Evolutionary conservation across 805 yeast genomes (phyloP).

Genomic region (Zygosaccharomyces siamensis): DNA sequence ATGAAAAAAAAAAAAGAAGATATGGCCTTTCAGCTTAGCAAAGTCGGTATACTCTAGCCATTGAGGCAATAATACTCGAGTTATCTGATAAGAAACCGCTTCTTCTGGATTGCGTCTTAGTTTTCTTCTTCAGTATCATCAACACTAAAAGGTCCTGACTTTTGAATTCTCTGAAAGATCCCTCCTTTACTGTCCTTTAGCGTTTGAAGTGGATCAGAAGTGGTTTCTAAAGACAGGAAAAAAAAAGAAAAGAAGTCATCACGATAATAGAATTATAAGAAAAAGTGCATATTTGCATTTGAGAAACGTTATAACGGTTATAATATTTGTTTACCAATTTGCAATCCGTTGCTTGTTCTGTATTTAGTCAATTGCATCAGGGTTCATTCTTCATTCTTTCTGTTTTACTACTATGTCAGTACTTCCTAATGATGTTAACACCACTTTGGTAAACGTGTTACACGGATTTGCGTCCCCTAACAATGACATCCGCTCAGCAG

Average conservation of each 20-base stretch:
- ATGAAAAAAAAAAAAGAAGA: no score
- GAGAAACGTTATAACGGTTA: background rate
- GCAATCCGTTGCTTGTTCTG: background rate
- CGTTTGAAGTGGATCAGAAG: background rate
- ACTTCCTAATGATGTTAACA: constrained; percentile 57
- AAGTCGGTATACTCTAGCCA: no score
- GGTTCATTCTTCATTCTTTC: no score
- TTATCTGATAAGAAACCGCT: background rate
- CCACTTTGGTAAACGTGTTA: constrained; percentile 51
- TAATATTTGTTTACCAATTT: background rate
- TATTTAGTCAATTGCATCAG: background rate
- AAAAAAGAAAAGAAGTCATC: background rate
- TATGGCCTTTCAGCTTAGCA: no score
- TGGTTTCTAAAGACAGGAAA: background rate
- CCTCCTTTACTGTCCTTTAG: background rate
- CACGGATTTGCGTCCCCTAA: constrained; percentile 74
- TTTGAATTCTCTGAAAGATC: background rate
- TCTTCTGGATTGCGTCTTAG: background rate
- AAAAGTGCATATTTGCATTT: background rate
- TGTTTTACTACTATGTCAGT: constrained; percentile 32
- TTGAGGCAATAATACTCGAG: no score
- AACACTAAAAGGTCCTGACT: background rate
- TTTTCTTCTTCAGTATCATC: background rate
- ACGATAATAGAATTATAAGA: background rate
- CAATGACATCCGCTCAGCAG: constrained; percentile 66